Evolutionary conservation across 1,139 yeast species (phyloP), one percentile per base, ranked within the genome.

Genomic region (Blastobotrys raffinosifermentans): DNA sequence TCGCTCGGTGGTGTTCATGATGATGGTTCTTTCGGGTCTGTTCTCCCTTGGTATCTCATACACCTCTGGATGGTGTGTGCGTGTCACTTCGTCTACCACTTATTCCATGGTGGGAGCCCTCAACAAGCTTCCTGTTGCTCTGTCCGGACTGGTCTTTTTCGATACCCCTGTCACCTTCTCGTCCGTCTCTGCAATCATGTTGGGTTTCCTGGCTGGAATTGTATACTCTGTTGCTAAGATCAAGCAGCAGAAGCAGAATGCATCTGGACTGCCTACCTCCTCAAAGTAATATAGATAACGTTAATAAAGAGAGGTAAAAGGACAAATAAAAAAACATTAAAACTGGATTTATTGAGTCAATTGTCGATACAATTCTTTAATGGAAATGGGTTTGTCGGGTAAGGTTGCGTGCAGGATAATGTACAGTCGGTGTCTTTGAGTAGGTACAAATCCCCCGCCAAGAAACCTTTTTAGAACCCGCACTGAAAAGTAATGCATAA

Each of bases 1-100:
- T 53, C 74, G 89, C 62, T 64, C 68, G 49, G 72, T 89, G 29
- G 74, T 85, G 45, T 72, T 86, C 50, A 47, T 71, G 33, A 87
- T 94, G 51, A 89, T 93, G 95, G 56, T 91, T 48, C 74, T 89
- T 57, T 84, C 96, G 32, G 98, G 98, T 62, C 74, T 84, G 50
- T 82, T 94, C 30, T 82, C 97, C 22, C 94, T 91, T 41, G 96
- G 94, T 66, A 91, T 93, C 60, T 87, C 97, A 32, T 91, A 93
- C 74, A 86, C 96, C 65, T 86, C 97, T 20, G 98, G 96, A 45
- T 91, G 98, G 98, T 91, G 98, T 76, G 95, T 91, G 47, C 85
- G 98, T 70, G 97, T 89, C 48, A 93, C 98, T 31, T 86, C 96
- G 14, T 87, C 97, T 22, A 91, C 98, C 43, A 91, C 98, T 40